A percentile compares a stretch with the other conserved stretches of the same genome.
Evolutionary conservation across 306 rosid genomes (phyloP).

Genomic region (Glycine tomentella): DNA sequence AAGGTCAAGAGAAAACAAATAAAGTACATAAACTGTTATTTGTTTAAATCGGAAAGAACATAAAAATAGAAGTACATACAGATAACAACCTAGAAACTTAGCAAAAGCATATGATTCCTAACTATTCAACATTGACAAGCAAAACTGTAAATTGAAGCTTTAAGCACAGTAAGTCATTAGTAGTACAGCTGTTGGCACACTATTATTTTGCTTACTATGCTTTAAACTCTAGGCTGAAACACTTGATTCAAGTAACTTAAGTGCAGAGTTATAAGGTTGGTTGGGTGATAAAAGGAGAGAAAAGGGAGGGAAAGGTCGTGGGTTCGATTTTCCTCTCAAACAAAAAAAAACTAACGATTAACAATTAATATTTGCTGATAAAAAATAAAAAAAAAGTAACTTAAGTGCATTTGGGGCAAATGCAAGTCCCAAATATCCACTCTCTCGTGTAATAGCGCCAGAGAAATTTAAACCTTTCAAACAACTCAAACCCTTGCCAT

Average conservation of each 20-base stretch:
- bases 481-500: constrained; percentile 1
- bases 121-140: not conserved
- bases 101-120: constrained; percentile 26
- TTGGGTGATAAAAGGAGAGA: too few species aligned
- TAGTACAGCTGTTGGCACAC: not conserved
- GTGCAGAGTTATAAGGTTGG: not conserved
- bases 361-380: too few species aligned
- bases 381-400: not conserved
- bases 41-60: not conserved
- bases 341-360: too few species aligned
- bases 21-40: not conserved
- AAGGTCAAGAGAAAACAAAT: not conserved
- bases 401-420: not conserved
- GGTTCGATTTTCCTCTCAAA: too few species aligned
- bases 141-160: not conserved
- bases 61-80: constrained; percentile 6
- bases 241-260: not conserved
- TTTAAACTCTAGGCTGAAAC: not conserved
- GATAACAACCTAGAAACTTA: constrained; percentile 12
- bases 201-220: constrained; percentile 7
- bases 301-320: too few species aligned
- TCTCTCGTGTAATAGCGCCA: not conserved
- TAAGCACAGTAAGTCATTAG: constrained; percentile 10
- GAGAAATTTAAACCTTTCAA: not conserved
- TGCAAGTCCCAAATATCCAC: constrained; percentile 14